phyloP scores from a whole-genome alignment of 23 red algal species.

The Gracilaria vermiculophylla region DNA sequence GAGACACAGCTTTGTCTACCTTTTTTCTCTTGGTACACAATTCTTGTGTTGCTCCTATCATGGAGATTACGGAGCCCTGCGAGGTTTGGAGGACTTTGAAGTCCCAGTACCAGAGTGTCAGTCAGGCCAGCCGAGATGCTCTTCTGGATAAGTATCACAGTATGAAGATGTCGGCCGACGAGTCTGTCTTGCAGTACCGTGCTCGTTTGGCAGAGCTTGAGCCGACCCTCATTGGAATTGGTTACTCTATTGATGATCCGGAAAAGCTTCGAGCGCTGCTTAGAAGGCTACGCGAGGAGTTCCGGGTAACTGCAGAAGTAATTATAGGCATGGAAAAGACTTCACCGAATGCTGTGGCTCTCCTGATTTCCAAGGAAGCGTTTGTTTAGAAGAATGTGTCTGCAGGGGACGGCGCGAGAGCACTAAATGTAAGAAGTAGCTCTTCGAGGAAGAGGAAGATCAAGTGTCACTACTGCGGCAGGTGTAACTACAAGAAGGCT shows the following conservation, averaged over 20 bases:
- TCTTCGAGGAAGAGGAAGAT: neutral
- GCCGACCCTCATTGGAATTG: neutral
- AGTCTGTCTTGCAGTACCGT: slow-evolving; percentile 8
- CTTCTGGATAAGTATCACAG: neutral
- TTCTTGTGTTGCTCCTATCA: slow-evolving; percentile 27
- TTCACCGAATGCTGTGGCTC: neutral
- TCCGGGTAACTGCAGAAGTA: neutral
- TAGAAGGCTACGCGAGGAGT: slow-evolving; percentile 14
- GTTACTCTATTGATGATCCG: neutral
- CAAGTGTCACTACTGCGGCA: slow-evolving; percentile 32
- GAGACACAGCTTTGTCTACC: neutral
- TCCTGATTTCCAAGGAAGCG: slow-evolving; percentile 1
- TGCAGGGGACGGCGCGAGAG: neutral
- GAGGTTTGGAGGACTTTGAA: slow-evolving; percentile 17
- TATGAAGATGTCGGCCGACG: neutral
- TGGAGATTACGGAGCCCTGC: neutral
- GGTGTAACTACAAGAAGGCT: neutral
- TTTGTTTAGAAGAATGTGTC: neutral
- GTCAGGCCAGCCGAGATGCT: neutral
- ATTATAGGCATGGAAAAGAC: neutral
- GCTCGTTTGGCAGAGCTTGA: slow-evolving; percentile 6
- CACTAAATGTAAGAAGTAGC: neutral
- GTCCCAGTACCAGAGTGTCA: neutral
- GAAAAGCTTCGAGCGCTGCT: slow-evolving; percentile 20
- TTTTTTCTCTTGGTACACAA: neutral